Percentiles rank a stretch among this genome's conserved stretches.
Evolutionary conservation across 2,329 filamentous ascomycete species (phyloP).

Genomic region (Fusarium paranaense): DNA sequence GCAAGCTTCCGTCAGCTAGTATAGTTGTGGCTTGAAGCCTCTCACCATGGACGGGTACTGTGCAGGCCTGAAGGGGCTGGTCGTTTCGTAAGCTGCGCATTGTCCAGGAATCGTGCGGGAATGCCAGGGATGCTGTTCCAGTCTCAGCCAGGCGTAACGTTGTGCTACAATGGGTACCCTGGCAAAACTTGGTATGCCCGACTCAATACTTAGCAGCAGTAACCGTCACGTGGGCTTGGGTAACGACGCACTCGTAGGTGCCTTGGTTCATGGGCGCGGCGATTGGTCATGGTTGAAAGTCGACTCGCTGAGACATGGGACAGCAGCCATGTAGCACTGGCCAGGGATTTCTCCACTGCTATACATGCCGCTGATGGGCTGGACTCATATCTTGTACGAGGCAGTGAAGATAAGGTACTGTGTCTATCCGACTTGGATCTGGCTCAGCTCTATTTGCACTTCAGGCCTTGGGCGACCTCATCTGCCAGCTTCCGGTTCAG

Average conservation of each 20-base stretch:
- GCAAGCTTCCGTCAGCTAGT: neutral
- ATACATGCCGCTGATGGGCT: neutral
- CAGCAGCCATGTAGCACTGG: neutral
- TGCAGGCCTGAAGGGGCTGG: neutral
- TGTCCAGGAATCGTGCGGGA: neutral
- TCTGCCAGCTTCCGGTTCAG: neutral
- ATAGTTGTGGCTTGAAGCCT: neutral
- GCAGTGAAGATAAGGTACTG: neutral
- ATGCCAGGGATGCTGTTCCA: neutral
- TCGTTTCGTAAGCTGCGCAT: neutral
- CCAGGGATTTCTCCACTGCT: neutral
- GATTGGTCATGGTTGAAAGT: neutral
- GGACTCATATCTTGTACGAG: neutral
- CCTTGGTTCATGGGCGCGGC: fast-evolving
- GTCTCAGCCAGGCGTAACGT: neutral
- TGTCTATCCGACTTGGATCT: neutral
- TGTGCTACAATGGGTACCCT: neutral
- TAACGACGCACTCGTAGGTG: neutral
- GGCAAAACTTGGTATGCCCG: no score
- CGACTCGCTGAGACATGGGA: neutral
- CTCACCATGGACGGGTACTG: neutral
- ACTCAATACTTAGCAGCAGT: neutral
- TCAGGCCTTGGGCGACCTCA: neutral
- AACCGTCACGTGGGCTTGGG: neutral
- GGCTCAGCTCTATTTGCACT: neutral